Evolutionary conservation across 768 basidiomycete genomes (phyloP).

Genomic region (Tephrocybe sp.): DNA sequence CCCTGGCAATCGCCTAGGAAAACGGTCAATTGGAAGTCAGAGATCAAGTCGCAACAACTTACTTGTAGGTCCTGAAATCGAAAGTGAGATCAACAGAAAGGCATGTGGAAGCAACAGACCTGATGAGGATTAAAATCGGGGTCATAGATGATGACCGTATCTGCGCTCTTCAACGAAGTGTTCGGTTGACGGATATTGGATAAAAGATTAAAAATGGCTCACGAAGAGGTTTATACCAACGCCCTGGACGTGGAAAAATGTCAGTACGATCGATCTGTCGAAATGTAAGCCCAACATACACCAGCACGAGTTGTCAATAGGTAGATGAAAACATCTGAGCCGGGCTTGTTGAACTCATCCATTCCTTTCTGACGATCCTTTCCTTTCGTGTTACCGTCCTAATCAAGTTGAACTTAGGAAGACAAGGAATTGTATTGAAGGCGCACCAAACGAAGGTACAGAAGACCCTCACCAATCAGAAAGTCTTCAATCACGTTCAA

Average conservation of each 20-base stretch:
- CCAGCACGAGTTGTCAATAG: conserved; percentile 92
- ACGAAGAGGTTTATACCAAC: conserved; percentile 85
- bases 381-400: conserved; percentile 92
- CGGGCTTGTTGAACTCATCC: conserved; percentile 90
- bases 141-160: conserved; percentile 92
- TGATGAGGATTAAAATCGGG: conserved; percentile 99
- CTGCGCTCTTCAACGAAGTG: conserved; percentile 63
- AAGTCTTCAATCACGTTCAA: conserved; percentile 91
- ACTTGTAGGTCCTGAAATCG: conserved; percentile 81
- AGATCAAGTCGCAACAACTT: conserved; percentile 20
- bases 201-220: conserved; percentile 10
- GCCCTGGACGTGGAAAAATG: conserved; percentile 42
- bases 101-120: conserved; percentile 37
- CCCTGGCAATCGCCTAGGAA: conserved; percentile 85
- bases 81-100: background rate
- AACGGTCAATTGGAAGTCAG: conserved; percentile 4
- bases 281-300: conserved; percentile 28
- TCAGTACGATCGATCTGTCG: background rate
- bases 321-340: conserved; percentile 89
- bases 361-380: conserved; percentile 88
- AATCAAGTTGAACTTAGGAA: conserved; percentile 11
- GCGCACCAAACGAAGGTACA: conserved; percentile 74
- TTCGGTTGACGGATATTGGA: conserved; percentile 7
- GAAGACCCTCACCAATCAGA: conserved; percentile 74
- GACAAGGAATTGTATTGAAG: conserved; percentile 1